Conservation (phyloP, 768 basidiomycete genomes). For the Dentipellis sp. region DNA sequence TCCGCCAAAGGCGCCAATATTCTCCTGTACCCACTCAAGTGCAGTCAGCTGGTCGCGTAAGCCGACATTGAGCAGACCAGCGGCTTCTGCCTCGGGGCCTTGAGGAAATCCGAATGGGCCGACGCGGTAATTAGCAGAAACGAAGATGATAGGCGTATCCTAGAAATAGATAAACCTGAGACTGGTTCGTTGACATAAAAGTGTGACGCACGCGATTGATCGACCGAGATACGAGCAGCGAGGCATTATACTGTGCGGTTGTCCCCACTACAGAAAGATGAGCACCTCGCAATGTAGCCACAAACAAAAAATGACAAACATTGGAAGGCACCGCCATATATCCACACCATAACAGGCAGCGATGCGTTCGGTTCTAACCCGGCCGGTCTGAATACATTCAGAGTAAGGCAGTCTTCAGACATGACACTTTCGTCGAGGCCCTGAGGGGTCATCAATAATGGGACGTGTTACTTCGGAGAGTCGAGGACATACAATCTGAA, state of each 20-base stretch:
- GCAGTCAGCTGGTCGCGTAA: conserved; percentile 33
- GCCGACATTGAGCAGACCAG: conserved; percentile 33
- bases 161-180: background rate
- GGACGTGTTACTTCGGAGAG: background rate
- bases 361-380: background rate
- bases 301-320: background rate
- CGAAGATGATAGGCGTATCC: conserved; percentile 28
- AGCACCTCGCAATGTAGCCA: background rate
- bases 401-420: background rate
- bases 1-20: conserved; percentile 23
- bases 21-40: conserved; percentile 20
- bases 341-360: background rate
- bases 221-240: background rate
- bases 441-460: background rate
- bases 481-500: background rate
- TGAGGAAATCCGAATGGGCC: conserved; percentile 40
- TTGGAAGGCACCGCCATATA: background rate
- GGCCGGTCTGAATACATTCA: background rate
- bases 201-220: background rate
- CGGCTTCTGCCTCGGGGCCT: conserved; percentile 30
- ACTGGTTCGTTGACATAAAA: background rate
- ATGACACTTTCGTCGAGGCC: background rate
- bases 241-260: background rate
- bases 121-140: conserved; percentile 41
- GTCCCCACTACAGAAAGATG: background rate